Evolutionary conservation across 2,329 filamentous ascomycete genomes (phyloP), one percentile per base, ranked within the genome.

Genomic region (Botrytis sinoallii): DNA sequence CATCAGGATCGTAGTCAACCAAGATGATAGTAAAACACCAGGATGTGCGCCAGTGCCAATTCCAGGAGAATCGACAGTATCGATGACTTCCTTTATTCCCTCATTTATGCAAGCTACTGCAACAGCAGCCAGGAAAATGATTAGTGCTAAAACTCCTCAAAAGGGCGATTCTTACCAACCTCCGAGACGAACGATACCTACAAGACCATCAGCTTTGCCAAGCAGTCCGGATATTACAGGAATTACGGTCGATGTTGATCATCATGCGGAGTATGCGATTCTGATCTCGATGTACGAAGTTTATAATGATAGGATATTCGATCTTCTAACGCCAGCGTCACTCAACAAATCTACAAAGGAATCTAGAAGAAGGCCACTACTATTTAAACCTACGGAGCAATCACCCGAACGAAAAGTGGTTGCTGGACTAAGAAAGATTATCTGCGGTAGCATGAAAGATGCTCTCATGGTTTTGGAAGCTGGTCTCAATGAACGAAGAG

Each of bases 231-330:
- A 94, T 76, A 89, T 97, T 70, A 89, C 90, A 82, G 86, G 90
- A 70, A 85, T 97, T 61, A 84, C 87, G 7, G 86, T 97, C 0
- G 86, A 89, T 0, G 85, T 90, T 66, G 92, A 95, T 75, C 85
- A 86, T 1, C 88, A 88, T 32, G 89, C 91, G 72, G 93, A 97
- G 78, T 98, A 98, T 78, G 92, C 92, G 7, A 90, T 99, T 71
- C 85, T 99, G 18, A 87, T 99, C 35, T 97, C 94, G 71, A 99
- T 99, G 95, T 98, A 98, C 83, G 96, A 99, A 82, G 95, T 99
- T 1, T 98, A 99, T 85, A 99, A 99, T 80, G 95, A 99, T 83
- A 91, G 95, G 52, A 98, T 99, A 77, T 98, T 97, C 81, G 96
- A 99, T 79, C 89, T 99, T 0, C 86, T 99, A 1, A 92, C 92